Evolutionary conservation across 331 rosid species (phyloP), one percentile per base, ranked within the genome.

Genomic region (Rhamnella rubrinervis): DNA sequence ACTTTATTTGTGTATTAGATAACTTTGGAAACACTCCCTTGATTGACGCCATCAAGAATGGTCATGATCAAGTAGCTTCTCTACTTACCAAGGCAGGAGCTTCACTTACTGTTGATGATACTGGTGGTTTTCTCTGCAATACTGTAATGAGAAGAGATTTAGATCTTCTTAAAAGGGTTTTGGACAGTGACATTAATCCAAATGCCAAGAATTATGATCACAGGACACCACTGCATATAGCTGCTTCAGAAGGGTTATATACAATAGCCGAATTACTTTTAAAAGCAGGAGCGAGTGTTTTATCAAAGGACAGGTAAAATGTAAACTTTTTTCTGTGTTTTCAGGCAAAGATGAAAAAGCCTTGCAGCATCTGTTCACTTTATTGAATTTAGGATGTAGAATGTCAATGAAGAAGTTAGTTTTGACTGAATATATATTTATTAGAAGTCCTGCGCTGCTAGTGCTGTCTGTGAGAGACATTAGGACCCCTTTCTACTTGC

Each of bases 21-120:
- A 86, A 84, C 47, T 86, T 71, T 69, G 95, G 89, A 66, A 75
- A 58, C 76, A 84, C 86, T 80, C 89, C 91, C 26, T 88, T 88
- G 71, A 81, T 86, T 20, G 89, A 86, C 75, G 88, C 95, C 73
- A 71, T 88, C 47, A 83, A 81, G 75, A 79, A 81, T 58, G 81
- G 84, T 31, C 91, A 88, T 23, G 86, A 85, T 73, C 74, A 74
- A 65, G 78, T 85, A 47, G 86, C 74, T 65, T 81, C 83, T 35
- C 44, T 84, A 72, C 89, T 88, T 18, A 49, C 69, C 25, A 71
- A 75, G 63, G 84, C 79, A 17, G 91, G 87, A 59, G 95, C 91
- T 16, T 72, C 78, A 21, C 81, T 84, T 23, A 53, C 59, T 1
- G 55, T 88, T 39, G 87, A 88, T 26, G 80, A 85, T 59, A 61